These are phyloP conservation scores for Lachnellula arida DNA, from an alignment of 2,329 filamentous ascomycete genomes.

Conservation along the genomic window DNA sequence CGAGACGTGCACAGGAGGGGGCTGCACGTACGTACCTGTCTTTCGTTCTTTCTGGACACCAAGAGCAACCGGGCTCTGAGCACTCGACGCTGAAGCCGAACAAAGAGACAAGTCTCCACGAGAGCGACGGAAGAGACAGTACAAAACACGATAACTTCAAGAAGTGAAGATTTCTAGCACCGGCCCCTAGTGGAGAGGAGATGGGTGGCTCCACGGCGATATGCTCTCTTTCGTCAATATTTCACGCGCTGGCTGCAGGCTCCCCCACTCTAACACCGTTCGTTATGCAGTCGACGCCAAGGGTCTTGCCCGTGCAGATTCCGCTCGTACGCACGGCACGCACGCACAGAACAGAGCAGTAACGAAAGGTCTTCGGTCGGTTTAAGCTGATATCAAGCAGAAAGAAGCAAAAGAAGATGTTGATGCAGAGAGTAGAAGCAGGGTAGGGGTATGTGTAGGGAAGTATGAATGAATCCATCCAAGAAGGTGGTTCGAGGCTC, in stretches of 20 bases:
- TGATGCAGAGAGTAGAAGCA: background rate
- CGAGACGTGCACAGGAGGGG: background rate
- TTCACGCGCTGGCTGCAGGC: background rate
- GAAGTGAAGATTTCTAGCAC: background rate
- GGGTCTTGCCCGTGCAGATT: background rate
- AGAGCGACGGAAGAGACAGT: background rate
- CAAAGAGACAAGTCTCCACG: background rate
- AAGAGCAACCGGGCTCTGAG: background rate
- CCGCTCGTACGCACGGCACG: no score
- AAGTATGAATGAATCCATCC: background rate
- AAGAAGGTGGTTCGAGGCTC: background rate
- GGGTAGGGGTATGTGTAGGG: background rate
- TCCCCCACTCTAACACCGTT: background rate
- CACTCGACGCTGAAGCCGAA: background rate
- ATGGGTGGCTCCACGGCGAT: background rate
- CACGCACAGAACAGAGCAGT: background rate
- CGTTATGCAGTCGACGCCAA: background rate
- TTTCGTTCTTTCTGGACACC: background rate
- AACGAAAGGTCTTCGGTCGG: background rate
- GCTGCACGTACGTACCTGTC: background rate
- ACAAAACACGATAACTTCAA: background rate
- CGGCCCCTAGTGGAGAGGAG: background rate
- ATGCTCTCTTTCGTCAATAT: background rate
- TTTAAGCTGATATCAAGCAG: slow-evolving; percentile 3
- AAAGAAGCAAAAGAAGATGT: background rate